These are phyloP conservation scores for Heracleum sosnowskyi DNA, from an alignment of 129 eudicot species.

Conservation along the genomic window DNA sequence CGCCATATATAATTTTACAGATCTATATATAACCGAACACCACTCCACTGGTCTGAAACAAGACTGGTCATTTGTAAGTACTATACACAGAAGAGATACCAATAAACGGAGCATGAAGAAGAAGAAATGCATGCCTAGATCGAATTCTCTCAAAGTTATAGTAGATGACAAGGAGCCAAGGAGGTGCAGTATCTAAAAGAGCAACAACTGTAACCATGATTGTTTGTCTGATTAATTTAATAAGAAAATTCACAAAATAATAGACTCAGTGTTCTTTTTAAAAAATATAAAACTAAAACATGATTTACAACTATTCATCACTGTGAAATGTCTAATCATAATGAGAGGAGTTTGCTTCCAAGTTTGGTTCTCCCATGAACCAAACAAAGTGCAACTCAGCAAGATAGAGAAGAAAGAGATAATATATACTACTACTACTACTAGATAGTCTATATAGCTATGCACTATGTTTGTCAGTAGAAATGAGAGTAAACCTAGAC, in stretches of 20 bases:
- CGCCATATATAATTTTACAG: too few relatives aligned
- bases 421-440: too few relatives aligned
- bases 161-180: not conserved
- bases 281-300: not conserved
- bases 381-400: not conserved
- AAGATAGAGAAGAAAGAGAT: not conserved
- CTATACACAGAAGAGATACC: not conserved
- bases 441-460: not conserved
- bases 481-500: not conserved
- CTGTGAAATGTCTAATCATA: constrained; percentile 9
- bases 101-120: not conserved
- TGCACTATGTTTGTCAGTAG: not conserved
- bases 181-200: constrained; percentile 3
- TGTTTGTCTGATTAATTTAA: not conserved
- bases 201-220: constrained; percentile 6
- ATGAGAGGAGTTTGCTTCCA: not conserved
- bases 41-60: not conserved
- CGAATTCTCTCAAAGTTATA: not conserved
- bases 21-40: too few relatives aligned
- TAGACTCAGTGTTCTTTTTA: not conserved
- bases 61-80: not conserved
- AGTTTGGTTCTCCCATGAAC: constrained; percentile 4
- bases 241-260: not conserved
- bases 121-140: not conserved
- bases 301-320: not conserved